Base-by-base conservation (phyloP, 345 rosid species). In the Dimocarpus longan region DNA sequence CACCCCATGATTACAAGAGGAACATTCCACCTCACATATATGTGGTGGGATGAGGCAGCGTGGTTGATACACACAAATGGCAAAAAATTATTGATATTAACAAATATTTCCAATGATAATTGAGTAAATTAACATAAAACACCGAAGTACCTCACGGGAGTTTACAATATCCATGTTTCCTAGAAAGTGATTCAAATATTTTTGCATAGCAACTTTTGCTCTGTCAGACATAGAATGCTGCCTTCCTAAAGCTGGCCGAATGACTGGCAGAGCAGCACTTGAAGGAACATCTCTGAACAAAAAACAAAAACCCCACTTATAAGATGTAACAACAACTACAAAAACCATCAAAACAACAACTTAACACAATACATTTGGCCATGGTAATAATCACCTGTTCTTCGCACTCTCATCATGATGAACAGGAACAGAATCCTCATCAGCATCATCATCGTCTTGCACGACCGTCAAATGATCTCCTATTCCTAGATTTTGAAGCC, bases 401-500 rank as follows among this genome's bases (percentile, higher is more conserved):
- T 85, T 96, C 73, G 85, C 85, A 78, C 87, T 92, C 78, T 89
- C 99, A 63, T 96, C 99, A 40, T 86, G 90, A 86, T 90, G 91
- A 66, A 94, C 75, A 1, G 87, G 90, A 64, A 89, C 81, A 65
- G 87, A 76, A 73, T 89, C 99, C 44, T 96, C 98, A 65, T 90
- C 97, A 76, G 87, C 91, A 66, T 96, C 97, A 78, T 91, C 97
- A 28, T 88, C 94, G 50, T 94, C 99, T 76, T 91, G 97, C 78
- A 88, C 87, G 54, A 84, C 89, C 6, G 87, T 88, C 37, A 89
- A 42, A 70, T 92, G 90, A 77, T 95, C 99, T 82, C 96, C 99
- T 56, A 95, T 90, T 91, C 98, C 99, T 88, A 95, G 97, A 92
- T 94, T 93, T 91, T 93, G 97, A 88, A 95, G 99, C 99, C 99